These are phyloP conservation scores for Erythrophleum ivorense DNA, from an alignment of 331 rosid genomes.

Conservation along the genomic window DNA sequence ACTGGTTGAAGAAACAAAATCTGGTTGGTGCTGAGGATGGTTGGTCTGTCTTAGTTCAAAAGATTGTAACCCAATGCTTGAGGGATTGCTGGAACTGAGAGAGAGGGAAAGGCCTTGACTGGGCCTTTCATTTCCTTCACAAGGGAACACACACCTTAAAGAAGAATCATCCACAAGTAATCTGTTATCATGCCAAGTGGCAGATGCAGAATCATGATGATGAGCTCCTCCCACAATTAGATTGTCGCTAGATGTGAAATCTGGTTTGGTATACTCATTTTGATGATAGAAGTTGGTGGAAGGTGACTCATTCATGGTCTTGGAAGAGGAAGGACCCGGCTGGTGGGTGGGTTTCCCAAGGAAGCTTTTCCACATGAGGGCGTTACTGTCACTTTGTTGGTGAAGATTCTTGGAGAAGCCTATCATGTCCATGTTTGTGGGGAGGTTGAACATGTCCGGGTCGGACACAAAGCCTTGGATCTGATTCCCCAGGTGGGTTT, in stretches of 20 bases:
- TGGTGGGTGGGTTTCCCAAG: conserved; percentile 33
- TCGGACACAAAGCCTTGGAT: conserved; percentile 63
- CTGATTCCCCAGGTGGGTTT: conserved; percentile 61
- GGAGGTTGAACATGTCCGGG: conserved; percentile 75
- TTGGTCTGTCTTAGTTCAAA: conserved; percentile 68
- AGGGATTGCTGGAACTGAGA: conserved; percentile 75
- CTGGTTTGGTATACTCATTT: conserved; percentile 30
- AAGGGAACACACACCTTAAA: conserved; percentile 69
- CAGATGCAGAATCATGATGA: conserved; percentile 27
- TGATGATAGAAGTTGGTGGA: conserved; percentile 40
- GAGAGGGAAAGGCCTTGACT: conserved; percentile 96
- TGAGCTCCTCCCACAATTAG: conserved; percentile 39
- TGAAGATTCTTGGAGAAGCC: conserved; percentile 66
- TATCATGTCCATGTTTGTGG: conserved; percentile 77
- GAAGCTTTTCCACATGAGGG: conserved; percentile 49
- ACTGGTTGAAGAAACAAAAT: conserved; percentile 39
- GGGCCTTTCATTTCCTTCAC: conserved; percentile 74
- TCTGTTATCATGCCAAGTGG: conserved; percentile 48
- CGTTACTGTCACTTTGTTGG: conserved; percentile 26
- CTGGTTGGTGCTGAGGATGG: conserved; percentile 36
- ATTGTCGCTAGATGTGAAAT: conserved; percentile 47
- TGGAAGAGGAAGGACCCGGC: conserved; percentile 55
- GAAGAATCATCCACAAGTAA: conserved; percentile 61
- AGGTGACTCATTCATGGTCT: conserved; percentile 36
- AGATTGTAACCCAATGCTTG: conserved; percentile 71